These are phyloP conservation scores for Backusella morwellensis DNA, from an alignment of 192 early-diverging fungal species.

Conservation along the genomic window DNA sequence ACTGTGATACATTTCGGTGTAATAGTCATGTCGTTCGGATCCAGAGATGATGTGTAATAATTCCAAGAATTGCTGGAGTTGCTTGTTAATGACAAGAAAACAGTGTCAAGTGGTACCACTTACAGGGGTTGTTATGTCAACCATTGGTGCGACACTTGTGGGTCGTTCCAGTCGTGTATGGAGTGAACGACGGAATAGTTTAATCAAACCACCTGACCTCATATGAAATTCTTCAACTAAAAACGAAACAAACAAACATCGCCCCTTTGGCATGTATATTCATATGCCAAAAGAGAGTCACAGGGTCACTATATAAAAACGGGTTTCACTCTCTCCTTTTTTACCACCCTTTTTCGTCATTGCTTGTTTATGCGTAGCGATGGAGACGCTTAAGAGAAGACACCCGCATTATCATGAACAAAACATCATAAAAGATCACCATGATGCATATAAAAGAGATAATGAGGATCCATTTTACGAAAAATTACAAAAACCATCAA, in stretches of 20 bases:
- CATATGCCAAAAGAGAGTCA: background rate
- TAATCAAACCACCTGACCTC: background rate
- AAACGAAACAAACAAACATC: conserved; percentile 3
- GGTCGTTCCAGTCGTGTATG: conserved; percentile 16
- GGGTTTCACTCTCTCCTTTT: background rate
- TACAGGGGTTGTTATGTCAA: conserved; percentile 71
- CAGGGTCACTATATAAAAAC: background rate
- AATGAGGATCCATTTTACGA: background rate
- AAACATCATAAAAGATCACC: background rate
- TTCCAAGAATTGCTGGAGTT: conserved; percentile 54
- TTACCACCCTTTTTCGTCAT: background rate
- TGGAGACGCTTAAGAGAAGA: background rate
- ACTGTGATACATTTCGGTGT: conserved; percentile 74
- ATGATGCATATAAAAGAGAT: background rate
- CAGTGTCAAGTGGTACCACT: conserved; percentile 1
- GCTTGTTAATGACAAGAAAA: background rate
- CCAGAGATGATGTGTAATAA: conserved; percentile 64
- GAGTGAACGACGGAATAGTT: background rate
- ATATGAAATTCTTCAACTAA: background rate
- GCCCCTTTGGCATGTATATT: background rate
- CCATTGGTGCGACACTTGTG: conserved; percentile 68
- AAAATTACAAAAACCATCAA: background rate
- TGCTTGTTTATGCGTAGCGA: background rate
- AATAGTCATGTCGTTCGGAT: conserved; percentile 54
- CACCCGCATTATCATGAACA: background rate